Evolutionary conservation across 148 eudicot genomes (phyloP).

Genomic region (Silene latifolia): DNA sequence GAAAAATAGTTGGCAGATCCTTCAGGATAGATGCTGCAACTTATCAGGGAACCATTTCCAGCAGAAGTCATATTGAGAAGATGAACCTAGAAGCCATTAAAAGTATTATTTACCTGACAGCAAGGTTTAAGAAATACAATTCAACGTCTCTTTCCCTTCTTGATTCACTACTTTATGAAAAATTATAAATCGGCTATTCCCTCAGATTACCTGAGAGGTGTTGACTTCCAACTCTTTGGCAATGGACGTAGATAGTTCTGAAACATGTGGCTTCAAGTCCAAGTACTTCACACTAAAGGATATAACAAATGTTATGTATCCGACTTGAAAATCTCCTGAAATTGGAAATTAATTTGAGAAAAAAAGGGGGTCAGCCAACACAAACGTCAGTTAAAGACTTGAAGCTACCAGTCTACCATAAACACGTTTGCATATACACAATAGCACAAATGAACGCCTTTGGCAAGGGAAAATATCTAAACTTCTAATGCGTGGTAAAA

Average conservation of each 20-base stretch:
- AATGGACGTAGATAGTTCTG: slow-evolving; percentile 55
- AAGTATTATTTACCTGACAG: not conserved
- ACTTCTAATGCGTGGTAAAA: not conserved
- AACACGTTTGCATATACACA: not conserved
- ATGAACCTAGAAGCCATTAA: slow-evolving; percentile 50
- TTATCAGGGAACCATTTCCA: slow-evolving; percentile 54
- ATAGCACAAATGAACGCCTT: not conserved
- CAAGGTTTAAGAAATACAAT: not conserved
- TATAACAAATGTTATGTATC: slow-evolving; percentile 60
- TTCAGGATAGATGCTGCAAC: slow-evolving; percentile 67
- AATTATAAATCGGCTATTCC: slow-evolving; percentile 3
- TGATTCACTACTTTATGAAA: not conserved
- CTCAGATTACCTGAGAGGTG: slow-evolving; percentile 60
- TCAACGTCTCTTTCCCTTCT: slow-evolving; percentile 7
- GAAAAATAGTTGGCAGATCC: slow-evolving; percentile 57
- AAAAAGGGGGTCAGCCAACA: slow-evolving; percentile 4
- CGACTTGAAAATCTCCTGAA: slow-evolving; percentile 59
- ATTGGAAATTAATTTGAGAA: not conserved
- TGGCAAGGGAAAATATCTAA: not conserved
- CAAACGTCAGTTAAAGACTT: not conserved
- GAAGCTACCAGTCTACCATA: not conserved
- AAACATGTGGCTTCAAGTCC: slow-evolving; percentile 57
- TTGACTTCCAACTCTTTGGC: slow-evolving; percentile 62
- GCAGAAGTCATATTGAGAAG: slow-evolving; percentile 50
- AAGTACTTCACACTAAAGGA: slow-evolving; percentile 45